phyloP scores from a whole-genome alignment of 495 filamentous ascomycete genomes.

The Talaromyces nanjingensis region DNA sequence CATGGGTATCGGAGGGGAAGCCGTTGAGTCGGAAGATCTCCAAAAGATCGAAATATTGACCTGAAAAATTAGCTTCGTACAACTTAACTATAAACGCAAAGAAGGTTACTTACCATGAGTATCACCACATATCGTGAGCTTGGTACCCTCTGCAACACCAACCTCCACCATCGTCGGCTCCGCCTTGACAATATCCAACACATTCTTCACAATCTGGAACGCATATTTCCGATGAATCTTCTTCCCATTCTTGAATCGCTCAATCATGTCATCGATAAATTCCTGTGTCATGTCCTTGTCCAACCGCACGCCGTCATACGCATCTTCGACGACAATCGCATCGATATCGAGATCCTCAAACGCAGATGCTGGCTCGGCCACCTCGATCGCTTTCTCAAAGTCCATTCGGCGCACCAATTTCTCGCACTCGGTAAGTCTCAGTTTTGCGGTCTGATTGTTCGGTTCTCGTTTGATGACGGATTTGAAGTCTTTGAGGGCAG shows the following conservation, averaged over 20 bases:
- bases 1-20: constrained; percentile 71
- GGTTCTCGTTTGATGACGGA: constrained; percentile 82
- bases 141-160: constrained; percentile 65
- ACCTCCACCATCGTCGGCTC: constrained; percentile 98
- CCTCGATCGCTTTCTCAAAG: constrained; percentile 92
- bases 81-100: constrained; percentile 19
- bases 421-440: constrained; percentile 85
- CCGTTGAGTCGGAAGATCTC: constrained; percentile 94
- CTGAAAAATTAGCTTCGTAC: constrained; percentile 28
- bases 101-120: constrained; percentile 66
- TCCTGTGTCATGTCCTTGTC: constrained; percentile 86
- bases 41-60: constrained; percentile 97
- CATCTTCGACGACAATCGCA: constrained; percentile 68
- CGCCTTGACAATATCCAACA: constrained; percentile 79
- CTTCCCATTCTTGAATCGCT: constrained; percentile 93
- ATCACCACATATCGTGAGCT: constrained; percentile 93
- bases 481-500: constrained; percentile 88
- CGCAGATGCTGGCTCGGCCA: constrained; percentile 83
- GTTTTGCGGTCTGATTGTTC: constrained; percentile 78
- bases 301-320: constrained; percentile 78
- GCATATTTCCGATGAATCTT: constrained; percentile 93
- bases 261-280: constrained; percentile 94
- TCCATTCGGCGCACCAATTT: constrained; percentile 84
- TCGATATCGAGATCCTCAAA: constrained; percentile 87
- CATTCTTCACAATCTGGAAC: constrained; percentile 88